phyloP scores from a whole-genome alignment of 2,329 filamentous ascomycete species.

The Paracorniculantispora psalliotae region DNA sequence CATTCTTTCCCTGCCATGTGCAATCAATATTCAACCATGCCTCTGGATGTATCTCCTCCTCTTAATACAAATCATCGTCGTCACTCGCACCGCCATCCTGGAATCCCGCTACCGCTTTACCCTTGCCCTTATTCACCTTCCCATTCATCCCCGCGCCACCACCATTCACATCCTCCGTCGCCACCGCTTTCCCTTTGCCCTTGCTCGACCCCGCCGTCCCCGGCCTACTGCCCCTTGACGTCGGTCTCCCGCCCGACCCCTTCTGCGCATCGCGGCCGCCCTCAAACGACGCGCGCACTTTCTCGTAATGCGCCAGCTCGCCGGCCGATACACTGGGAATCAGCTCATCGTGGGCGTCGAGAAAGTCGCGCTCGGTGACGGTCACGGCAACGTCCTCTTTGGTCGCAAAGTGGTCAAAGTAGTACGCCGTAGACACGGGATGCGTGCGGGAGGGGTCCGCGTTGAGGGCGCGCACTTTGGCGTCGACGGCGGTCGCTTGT shows the following conservation, averaged over 20 bases:
- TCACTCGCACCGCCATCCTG: constrained; percentile 50
- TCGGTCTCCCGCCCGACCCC: constrained; percentile 20
- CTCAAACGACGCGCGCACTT: constrained; percentile 79
- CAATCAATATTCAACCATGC: neutral
- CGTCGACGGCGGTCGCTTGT: constrained; percentile 77
- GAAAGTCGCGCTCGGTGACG: constrained; percentile 85
- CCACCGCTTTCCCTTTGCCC: constrained; percentile 32
- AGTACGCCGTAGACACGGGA: constrained; percentile 79
- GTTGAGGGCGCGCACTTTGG: constrained; percentile 71
- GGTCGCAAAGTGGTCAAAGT: constrained; percentile 88
- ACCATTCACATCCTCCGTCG: constrained; percentile 30
- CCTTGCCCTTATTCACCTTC: constrained; percentile 46
- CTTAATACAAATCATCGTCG: constrained; percentile 52
- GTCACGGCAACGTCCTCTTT: constrained; percentile 79
- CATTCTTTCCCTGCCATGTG: neutral
- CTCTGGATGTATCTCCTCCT: too few relatives aligned
- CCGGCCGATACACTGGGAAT: constrained; percentile 92
- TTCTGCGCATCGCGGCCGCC: constrained; percentile 41
- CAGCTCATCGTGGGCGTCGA: constrained; percentile 74
- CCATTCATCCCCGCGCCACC: constrained; percentile 30
- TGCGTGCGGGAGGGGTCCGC: constrained; percentile 27
- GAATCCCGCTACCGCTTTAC: constrained; percentile 49
- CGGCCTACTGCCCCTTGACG: constrained; percentile 29
- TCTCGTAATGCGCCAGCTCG: constrained; percentile 86
- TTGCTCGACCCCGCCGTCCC: constrained; percentile 17